A percentile compares a stretch with the other conserved stretches of the same genome.
These are phyloP conservation scores for Linderniella brevidens DNA, from an alignment of 257 asterid species.

Conservation along the genomic window DNA sequence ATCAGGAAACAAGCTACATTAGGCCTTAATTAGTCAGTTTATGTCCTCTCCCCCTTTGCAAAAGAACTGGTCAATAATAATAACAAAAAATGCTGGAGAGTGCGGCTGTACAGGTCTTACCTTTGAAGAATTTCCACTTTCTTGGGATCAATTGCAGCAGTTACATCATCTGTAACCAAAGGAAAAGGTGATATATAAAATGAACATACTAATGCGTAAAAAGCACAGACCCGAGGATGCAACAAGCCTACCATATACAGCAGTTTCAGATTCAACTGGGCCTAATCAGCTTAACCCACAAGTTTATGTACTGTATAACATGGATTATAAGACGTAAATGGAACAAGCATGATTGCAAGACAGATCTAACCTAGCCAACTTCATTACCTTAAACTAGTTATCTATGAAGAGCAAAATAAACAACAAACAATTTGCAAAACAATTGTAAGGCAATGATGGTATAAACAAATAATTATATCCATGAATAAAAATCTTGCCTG, in stretches of 20 bases:
- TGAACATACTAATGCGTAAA: too few species aligned
- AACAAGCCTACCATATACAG: too few species aligned
- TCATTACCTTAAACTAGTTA: too few species aligned
- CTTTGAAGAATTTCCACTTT: slow-evolving; percentile 86
- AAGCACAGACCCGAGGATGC: too few species aligned
- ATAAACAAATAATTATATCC: too few species aligned
- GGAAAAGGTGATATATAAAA: slow-evolving; percentile 12
- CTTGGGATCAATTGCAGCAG: slow-evolving; percentile 81
- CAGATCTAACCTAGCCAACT: too few species aligned
- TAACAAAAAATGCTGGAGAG: too few species aligned
- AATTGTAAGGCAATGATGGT: neutral
- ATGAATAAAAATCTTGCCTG: slow-evolving; percentile 32
- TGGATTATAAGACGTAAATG: too few species aligned
- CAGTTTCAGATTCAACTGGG: too few species aligned
- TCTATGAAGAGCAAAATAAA: slow-evolving; percentile 14
- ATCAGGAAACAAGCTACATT: neutral
- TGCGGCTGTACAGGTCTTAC: slow-evolving; percentile 23
- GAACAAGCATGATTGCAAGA: too few species aligned
- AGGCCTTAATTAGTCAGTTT: neutral
- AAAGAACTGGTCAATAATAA: slow-evolving; percentile 4
- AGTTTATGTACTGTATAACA: too few species aligned
- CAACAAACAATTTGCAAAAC: slow-evolving; percentile 5
- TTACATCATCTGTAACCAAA: slow-evolving; percentile 50
- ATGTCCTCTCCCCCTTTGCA: neutral
- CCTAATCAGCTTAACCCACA: too few species aligned